Evolutionary conservation across 331 rosid genomes (phyloP), one percentile per base, ranked within the genome.

Genomic region (Saraca asoca): DNA sequence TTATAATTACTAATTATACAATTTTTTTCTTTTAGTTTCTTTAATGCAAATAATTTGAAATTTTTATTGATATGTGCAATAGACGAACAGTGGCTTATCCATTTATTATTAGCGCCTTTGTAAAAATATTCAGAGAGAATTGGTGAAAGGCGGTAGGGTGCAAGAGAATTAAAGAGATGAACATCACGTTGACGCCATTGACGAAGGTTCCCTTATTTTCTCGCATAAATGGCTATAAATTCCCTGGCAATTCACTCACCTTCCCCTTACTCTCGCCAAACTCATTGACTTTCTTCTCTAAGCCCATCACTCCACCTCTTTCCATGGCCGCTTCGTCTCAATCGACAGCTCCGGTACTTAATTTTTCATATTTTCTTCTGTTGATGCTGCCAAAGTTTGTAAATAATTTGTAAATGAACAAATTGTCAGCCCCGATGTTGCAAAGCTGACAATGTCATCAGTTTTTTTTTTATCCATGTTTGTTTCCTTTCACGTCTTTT

Each of bases 261-360:
- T 58, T 43, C 11, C n/a, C 54, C 52, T 74, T 75, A 12, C 78
- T 42, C 7, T 72, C 43, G 34, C 81, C 86, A 3, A 58, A 51
- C 70, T 43, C 70, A 33, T 45, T 60, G 73, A 42, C 82, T 72
- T 66, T 56, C 59, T 43, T 65, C 73, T 70, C 81, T 54, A 72
- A 62, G 51, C 62, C 54, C 1, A 24, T 24, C 3, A 2, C 76
- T 39, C 71, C 5, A 58, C 42, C 74, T 64, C 68, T 80, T 61
- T 81, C 88, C 72, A 87, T 93, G 98, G 96, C 98, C 19, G 79
- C 94, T 60, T 77, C 87, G 16, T 51, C 85, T 50, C 83, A 79
- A 58, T 86, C 86, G 58, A 53, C 90, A 10, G 54, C 79, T 54
- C 66, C 75, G 77, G 82, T 80, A 37, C 38, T 81, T 76, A 77